These are phyloP conservation scores for Tetradesmus obliquus DNA, from an alignment of 139 green algal genomes.

Conservation along the genomic window DNA sequence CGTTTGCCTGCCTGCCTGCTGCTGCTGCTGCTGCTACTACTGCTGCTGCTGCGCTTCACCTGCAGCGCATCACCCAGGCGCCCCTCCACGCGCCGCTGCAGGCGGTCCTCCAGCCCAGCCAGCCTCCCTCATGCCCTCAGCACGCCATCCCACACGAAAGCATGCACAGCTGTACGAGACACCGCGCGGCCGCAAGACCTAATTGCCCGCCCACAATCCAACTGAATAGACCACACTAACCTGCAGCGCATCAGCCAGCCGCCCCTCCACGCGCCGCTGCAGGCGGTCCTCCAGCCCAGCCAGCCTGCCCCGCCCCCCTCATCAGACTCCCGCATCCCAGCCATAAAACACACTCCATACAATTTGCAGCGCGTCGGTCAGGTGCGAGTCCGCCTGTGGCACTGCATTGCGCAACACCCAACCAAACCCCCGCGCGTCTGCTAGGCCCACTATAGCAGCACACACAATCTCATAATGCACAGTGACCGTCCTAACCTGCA, in stretches of 20 bases:
- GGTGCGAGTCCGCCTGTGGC: no score
- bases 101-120: slow-evolving; percentile 79
- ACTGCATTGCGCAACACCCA: no score
- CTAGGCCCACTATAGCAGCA: neutral
- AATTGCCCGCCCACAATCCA: no score
- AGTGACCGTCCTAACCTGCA: slow-evolving; percentile 56
- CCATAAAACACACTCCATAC: no score
- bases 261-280: slow-evolving; percentile 71
- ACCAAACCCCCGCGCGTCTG: neutral
- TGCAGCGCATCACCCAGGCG: slow-evolving; percentile 76
- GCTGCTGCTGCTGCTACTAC: no score
- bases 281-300: slow-evolving; percentile 83
- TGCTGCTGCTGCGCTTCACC: neutral
- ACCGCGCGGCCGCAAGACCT: no score
- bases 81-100: slow-evolving; percentile 79
- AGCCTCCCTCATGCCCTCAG: slow-evolving; percentile 50
- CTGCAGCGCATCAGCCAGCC: slow-evolving; percentile 74
- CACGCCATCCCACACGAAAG: slow-evolving; percentile 59
- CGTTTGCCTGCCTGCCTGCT: neutral
- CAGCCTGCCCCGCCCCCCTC: slow-evolving; percentile 66
- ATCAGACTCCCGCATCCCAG: no score
- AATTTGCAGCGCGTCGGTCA: no score
- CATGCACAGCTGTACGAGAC: neutral
- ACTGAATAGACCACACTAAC: neutral
- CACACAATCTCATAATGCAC: no score